Evolutionary conservation across 2,329 filamentous ascomycete genomes (phyloP), one percentile per base, ranked within the genome.

Genomic region (Penicillium sp.): DNA sequence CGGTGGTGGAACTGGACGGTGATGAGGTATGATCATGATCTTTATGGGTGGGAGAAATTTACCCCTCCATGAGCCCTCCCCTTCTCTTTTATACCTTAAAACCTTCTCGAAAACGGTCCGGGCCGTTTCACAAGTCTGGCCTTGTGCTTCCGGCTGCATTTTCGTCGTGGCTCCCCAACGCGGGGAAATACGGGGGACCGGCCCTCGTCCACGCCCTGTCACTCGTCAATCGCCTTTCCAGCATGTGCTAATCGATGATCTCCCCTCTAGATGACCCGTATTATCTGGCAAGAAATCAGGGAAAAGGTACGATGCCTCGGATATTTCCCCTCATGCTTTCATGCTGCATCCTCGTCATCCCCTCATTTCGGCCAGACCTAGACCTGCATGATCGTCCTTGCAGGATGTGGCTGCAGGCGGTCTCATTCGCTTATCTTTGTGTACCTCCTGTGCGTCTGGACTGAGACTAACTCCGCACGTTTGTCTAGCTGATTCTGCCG

Each of bases 231-330:
- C 20, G n/a, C 24, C 17, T 42, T 12, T 6, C 43, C 20, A 32
- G 27, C 59, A 60, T 48, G 54, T 52, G 53, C 61, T 67, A 56
- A 68, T 52, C 53, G 36, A 40, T 42, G 9, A 43, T 56, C 36
- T 46, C 53, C 30, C 34, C 24, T 46, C 23, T 70, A 91, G 87
- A 97, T 97, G 94, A 99, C 94, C 67, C 84, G 94, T 68, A 92
- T 99, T 75, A 99, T 99, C 81, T 99, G 94, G 94, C 82, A 97
- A 81, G 87, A 90, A 76, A 99, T 99, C 84, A 97, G 97, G 84
- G 90, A 97, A 80, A 96, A 95, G 71, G 80, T 83, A 71, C 60
- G n/a, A n/a, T n/a, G 71, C 62, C 49, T 15, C 48, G 40, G 32
- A 50, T 47, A 48, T 40, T 42, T 45, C 54, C 39, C 46, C 49